phyloP scores from a whole-genome alignment of 208 protist species.

The Angomonas ambiguus region DNA sequence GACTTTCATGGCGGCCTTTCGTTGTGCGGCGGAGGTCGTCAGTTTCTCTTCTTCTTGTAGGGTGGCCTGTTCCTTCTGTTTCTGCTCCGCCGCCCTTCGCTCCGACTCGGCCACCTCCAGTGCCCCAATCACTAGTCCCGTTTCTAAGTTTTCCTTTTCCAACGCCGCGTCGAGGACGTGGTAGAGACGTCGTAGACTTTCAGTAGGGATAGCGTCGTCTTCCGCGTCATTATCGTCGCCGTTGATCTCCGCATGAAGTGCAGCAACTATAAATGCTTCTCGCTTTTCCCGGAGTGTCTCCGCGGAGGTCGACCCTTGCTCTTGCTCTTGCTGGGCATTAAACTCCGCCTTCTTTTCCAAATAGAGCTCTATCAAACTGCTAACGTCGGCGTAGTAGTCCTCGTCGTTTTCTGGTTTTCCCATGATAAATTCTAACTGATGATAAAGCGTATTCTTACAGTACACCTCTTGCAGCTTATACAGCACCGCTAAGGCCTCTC shows the following conservation, averaged over 20 bases:
- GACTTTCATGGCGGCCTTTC: constrained; percentile 64
- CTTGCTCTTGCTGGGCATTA: constrained; percentile 4
- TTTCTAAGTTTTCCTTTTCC: constrained; percentile 23
- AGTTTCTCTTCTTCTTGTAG: constrained; percentile 36
- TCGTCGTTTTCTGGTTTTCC: constrained; percentile 50
- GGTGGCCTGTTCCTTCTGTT: constrained; percentile 18
- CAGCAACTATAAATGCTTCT: constrained; percentile 13
- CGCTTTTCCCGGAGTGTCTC: constrained; percentile 14
- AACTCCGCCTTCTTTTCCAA: constrained; percentile 6
- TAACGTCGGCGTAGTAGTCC: constrained; percentile 82
- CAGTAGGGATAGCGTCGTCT: constrained; percentile 27
- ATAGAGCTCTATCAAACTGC: constrained; percentile 65
- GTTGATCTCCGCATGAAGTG: constrained; percentile 27
- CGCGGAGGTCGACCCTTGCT: constrained; percentile 14
- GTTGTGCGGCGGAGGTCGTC: constrained; percentile 36
- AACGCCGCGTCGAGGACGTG: constrained; percentile 42
- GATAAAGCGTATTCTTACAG: constrained; percentile 75
- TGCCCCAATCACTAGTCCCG: constrained; percentile 56
- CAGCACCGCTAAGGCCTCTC: constrained; percentile 36
- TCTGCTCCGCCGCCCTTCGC: constrained; percentile 49
- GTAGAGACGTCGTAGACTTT: constrained; percentile 57
- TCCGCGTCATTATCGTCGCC: constrained; percentile 17
- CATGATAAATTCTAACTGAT: constrained; percentile 68
- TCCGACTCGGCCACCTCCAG: constrained; percentile 53
- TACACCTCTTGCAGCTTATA: constrained; percentile 72